Evolutionary conservation across 768 basidiomycete species (phyloP).

Genomic region (Hemileccinum rubropunctum): DNA sequence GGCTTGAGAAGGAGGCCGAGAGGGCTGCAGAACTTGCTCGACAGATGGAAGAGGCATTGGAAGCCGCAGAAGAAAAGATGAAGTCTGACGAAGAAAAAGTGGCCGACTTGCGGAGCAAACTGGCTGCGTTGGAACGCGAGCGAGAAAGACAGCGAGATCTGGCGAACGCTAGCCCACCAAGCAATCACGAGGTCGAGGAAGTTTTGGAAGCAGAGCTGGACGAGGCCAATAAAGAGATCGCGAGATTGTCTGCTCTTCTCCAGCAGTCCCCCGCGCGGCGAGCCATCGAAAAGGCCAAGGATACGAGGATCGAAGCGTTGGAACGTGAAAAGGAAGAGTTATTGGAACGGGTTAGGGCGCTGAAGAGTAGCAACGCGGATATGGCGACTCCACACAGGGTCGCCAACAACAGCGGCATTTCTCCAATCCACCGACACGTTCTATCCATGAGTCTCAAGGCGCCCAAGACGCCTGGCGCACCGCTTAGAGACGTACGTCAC

Average conservation of each 20-base stretch:
- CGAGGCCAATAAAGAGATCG: slow-evolving; percentile 73
- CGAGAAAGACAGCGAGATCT: slow-evolving; percentile 36
- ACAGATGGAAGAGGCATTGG: slow-evolving; percentile 75
- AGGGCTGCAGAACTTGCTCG: slow-evolving; percentile 53
- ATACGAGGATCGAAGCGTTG: slow-evolving; percentile 70
- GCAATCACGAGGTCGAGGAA: slow-evolving; percentile 54
- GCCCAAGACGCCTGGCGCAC: slow-evolving; percentile 77
- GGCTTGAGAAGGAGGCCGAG: slow-evolving; percentile 50
- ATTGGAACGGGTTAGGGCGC: slow-evolving; percentile 61
- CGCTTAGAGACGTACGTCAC: slow-evolving; percentile 66
- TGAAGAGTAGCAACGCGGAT: slow-evolving; percentile 52
- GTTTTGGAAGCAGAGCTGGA: slow-evolving; percentile 75
- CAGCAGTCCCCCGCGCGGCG: slow-evolving; percentile 72
- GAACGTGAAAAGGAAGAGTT: slow-evolving; percentile 77
- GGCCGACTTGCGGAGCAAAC: slow-evolving; percentile 46
- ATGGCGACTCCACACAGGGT: slow-evolving; percentile 57
- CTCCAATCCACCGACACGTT: slow-evolving; percentile 75
- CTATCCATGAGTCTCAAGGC: slow-evolving; percentile 64
- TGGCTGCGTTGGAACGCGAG: slow-evolving; percentile 59
- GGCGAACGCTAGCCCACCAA: slow-evolving; percentile 17
- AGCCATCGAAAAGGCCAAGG: slow-evolving; percentile 75
- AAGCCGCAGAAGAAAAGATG: slow-evolving; percentile 73
- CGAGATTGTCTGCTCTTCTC: slow-evolving; percentile 60
- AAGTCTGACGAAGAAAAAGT: slow-evolving; percentile 54
- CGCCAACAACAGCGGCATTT: slow-evolving; percentile 57